Evolutionary conservation across 169 alveolate species (phyloP).

Genomic region (Plasmodium gaboni): DNA sequence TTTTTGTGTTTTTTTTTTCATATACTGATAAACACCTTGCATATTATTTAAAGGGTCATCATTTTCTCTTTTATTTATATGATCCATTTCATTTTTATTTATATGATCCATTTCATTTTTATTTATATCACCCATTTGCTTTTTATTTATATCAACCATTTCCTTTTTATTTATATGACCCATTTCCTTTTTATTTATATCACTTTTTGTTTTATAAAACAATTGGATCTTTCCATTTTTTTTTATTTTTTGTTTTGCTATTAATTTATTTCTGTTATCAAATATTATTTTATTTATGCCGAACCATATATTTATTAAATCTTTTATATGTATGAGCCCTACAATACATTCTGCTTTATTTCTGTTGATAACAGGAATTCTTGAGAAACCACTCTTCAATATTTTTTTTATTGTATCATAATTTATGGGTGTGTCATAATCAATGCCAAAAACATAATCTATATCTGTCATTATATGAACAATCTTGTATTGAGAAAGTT

Average conservation of each 20-base stretch:
- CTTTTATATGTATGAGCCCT: slow-evolving; percentile 80
- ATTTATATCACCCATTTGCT: no score
- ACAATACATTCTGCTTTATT: slow-evolving; percentile 66
- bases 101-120: no score
- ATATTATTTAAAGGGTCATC: no score
- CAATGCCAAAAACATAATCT: slow-evolving; percentile 79
- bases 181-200: neutral
- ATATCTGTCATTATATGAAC: slow-evolving; percentile 83
- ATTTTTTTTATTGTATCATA: slow-evolving; percentile 74
- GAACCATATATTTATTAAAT: slow-evolving; percentile 79
- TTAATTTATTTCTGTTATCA: slow-evolving; percentile 5
- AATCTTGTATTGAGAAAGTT: slow-evolving; percentile 77
- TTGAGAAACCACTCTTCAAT: slow-evolving; percentile 83
- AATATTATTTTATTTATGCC: slow-evolving; percentile 58
- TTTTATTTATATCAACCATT: no score
- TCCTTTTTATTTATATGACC: slow-evolving; percentile 1
- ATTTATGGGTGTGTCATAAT: slow-evolving; percentile 76
- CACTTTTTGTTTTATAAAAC: neutral
- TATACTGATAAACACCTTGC: slow-evolving; percentile 2
- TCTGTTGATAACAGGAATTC: slow-evolving; percentile 81
- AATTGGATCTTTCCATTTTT: neutral
- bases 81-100: neutral
- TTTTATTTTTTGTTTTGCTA: no score
- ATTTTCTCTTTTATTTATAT: no score
- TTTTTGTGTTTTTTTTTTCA: slow-evolving; percentile 19